Base-by-base conservation (phyloP, 2,329 filamentous ascomycete genomes). In the Dactylellina leptospora region DNA sequence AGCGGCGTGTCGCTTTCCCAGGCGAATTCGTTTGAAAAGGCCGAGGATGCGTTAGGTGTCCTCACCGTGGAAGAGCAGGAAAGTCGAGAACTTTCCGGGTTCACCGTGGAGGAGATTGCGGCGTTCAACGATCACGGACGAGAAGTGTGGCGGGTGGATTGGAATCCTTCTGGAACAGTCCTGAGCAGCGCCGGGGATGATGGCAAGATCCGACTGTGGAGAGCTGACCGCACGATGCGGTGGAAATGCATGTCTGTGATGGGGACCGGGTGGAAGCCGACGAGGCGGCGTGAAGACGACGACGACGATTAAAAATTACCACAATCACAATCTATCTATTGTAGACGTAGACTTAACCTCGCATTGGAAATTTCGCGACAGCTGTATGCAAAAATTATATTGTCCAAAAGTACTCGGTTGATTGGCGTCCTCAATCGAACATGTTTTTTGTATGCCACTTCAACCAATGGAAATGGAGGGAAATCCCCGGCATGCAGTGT, bases 131-230 rank as follows among this genome's bases (percentile, higher is more conserved):
- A 77, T 36, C 76, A 77, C 38, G 71, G 74, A 16, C 73, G 73
- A 16, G 76, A 77, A 25, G 76, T 77, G 6, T 77, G 76, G 76
- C 74, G 75, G 53, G 76, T 77, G 48, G 74, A 75, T 10, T 77
- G 76, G 76, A 77, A 77, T 48, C 74, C 76, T 2, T 76, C 76
- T 18, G 76, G 76, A 9, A 77, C 76, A 3, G 71, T 77, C 22
- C 51, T 77, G 18, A 76, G 75, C 45, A 76, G 75, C 30, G 76
- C 75, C 3, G 76, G 76, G 1, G 76, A 77, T 47, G 76, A 77
- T 44, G 76, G 76, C 4, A 77, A 76, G 48, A 77, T 77, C 22
- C 61, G 76, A 4, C 55, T 77, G 27, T 77, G 76, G 76, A 76
- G 76, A 45, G 73, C 75, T 18, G 75, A 74, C 13, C 72, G 74